Evolutionary conservation across 164 flowering plant genomes (phyloP).

Genomic region (Liquidambar formosana): DNA sequence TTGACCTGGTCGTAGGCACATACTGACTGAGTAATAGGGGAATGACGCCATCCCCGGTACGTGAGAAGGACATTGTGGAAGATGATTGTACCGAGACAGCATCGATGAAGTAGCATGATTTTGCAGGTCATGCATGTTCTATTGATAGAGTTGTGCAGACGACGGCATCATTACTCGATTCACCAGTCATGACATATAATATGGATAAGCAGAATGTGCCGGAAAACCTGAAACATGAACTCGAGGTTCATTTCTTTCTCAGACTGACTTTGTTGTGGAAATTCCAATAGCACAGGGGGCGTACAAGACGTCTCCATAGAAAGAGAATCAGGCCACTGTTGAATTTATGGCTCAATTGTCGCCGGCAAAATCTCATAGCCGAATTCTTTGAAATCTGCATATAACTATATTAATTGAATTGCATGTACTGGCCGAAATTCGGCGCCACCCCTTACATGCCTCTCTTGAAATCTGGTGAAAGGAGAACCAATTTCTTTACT

Average conservation of each 20-base stretch:
- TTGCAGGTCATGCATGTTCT: slow-evolving; percentile 48
- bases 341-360: too few relatives aligned
- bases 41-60: slow-evolving; percentile 58
- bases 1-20: slow-evolving; percentile 70
- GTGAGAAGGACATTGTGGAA: slow-evolving; percentile 59
- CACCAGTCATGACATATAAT: slow-evolving; percentile 63
- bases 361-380: too few relatives aligned
- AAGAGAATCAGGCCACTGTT: slow-evolving; percentile 47
- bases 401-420: too few relatives aligned
- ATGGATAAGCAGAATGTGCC: slow-evolving; percentile 52
- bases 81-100: slow-evolving; percentile 57
- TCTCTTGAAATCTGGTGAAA: too few relatives aligned
- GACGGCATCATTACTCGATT: slow-evolving; percentile 66
- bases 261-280: slow-evolving; percentile 31
- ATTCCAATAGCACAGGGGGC: slow-evolving; percentile 37
- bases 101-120: slow-evolving; percentile 44
- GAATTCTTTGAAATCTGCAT: too few relatives aligned
- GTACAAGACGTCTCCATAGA: slow-evolving; percentile 51
- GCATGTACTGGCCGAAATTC: too few relatives aligned
- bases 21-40: slow-evolving; percentile 60
- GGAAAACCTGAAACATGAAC: slow-evolving; percentile 40
- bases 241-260: slow-evolving; percentile 44
- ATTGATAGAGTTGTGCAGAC: slow-evolving; percentile 50
- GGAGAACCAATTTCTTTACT: too few relatives aligned
- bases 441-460: too few relatives aligned